Base-by-base conservation (phyloP, 2,329 filamentous ascomycete species). In the Scytalidium lignicola region DNA sequence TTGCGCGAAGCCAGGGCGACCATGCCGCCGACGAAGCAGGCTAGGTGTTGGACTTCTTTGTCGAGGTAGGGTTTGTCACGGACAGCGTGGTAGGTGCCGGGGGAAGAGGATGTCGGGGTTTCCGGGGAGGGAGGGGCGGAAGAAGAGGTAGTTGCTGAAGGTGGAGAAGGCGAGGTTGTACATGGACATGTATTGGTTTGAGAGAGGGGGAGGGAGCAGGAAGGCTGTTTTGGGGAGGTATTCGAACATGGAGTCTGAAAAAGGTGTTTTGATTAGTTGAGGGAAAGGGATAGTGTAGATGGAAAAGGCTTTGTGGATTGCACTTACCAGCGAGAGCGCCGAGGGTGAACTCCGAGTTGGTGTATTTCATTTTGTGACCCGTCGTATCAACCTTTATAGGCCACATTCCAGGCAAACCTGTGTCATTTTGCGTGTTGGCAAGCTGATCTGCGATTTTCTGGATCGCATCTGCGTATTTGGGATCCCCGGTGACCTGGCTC, bases 351-450 rank as follows among this genome's bases (percentile, higher is more conserved):
- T 37, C 32, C 32, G 10, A 4, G 58, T 2, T 49, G 65, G 8
- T 67, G 68, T 15, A 56, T 59, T 12, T 67, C 32, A 72, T 70
- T 57, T 60, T 70, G 7, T 18, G 45, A 18, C 15, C 17, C 9
- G 58, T 72, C 71, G 66, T 76, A 64, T 90, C 78, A 44, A 92
- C 68, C 44, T 72, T 70, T 18, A 78, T 74, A 1, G 86, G 87
- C 85, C 85, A 93, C 72, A 93, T 76, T 2, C 89, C 88, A 0
- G 88, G 88, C 5, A 92, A 65, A n/a, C 70, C 72, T 0, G 88
- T 90, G 3, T 73, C 66, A 58, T 83, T 81, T 67, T 93, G 88
- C 46, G 79, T 78, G 37, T 74, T 70, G 47, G 85, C 76, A n/a
- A 95, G 74, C 19, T 83, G 78, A 50, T 85, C 76, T 8, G 85